Percentiles rank a stretch among this genome's conserved stretches.
phyloP scores from a whole-genome alignment of 352 stramenopile species.

The Halophytophthora batemanensis region DNA sequence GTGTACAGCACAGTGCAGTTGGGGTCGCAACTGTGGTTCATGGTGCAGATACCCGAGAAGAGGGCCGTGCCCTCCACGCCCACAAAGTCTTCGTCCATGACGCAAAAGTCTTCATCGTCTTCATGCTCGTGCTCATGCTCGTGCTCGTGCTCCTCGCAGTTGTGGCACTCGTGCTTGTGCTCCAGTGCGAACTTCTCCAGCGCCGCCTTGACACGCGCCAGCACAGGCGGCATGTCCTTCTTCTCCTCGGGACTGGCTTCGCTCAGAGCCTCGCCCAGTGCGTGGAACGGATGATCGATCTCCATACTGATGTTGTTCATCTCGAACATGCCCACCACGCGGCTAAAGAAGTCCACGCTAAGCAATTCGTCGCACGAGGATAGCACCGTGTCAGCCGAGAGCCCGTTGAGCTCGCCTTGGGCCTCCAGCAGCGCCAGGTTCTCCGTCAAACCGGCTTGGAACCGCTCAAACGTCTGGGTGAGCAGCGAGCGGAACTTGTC shows the following conservation, averaged over 20 bases:
- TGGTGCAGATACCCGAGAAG: slow-evolving; percentile 92
- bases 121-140: slow-evolving; percentile 43
- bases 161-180: slow-evolving; percentile 42
- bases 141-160: slow-evolving; percentile 38
- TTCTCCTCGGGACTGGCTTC: slow-evolving; percentile 58
- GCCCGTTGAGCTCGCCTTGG: slow-evolving; percentile 53
- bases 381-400: slow-evolving; percentile 50
- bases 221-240: slow-evolving; percentile 55
- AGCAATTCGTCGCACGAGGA: slow-evolving; percentile 51
- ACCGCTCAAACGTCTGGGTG: slow-evolving; percentile 51
- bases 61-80: slow-evolving; percentile 94
- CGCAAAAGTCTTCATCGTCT: slow-evolving; percentile 44
- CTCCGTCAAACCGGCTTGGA: slow-evolving; percentile 49
- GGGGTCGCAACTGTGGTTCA: slow-evolving; percentile 95
- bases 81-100: slow-evolving; percentile 84
- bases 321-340: slow-evolving; percentile 94
- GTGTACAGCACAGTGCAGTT: slow-evolving; percentile 92
- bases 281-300: slow-evolving; percentile 81
- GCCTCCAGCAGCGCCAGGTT: slow-evolving; percentile 44
- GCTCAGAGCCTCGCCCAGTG: slow-evolving; percentile 54
- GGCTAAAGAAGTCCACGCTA: slow-evolving; percentile 80
- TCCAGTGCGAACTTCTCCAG: slow-evolving; percentile 69
- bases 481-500: slow-evolving; percentile 64
- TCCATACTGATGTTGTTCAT: slow-evolving; percentile 97
- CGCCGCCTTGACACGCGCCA: slow-evolving; percentile 62